phyloP scores from a whole-genome alignment of 257 asterid species.

The Ballota nigra region DNA sequence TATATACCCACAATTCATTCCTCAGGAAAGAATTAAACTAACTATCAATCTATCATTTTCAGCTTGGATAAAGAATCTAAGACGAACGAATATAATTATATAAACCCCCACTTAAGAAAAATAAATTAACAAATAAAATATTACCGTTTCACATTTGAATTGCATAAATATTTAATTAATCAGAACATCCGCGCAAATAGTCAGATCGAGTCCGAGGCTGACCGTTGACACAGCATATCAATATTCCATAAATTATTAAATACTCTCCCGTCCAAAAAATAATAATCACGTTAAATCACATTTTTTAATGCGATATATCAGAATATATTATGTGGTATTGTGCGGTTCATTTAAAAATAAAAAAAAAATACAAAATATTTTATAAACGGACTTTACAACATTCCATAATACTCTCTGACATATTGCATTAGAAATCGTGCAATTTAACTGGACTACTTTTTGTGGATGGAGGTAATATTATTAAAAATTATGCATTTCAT shows the following conservation, averaged over 20 bases:
- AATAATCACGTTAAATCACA: too few species aligned
- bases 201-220: neutral
- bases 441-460: too few species aligned
- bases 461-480: too few species aligned
- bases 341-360: too few species aligned
- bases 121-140: neutral
- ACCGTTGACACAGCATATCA: neutral
- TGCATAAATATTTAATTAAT: neutral
- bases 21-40: neutral
- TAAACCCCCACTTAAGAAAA: neutral
- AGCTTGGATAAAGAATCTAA: neutral
- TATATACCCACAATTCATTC: neutral
- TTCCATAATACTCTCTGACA: too few species aligned
- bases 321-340: too few species aligned
- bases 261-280: too few species aligned
- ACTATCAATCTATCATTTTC: neutral
- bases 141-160: neutral
- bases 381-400: too few species aligned
- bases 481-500: too few species aligned
- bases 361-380: too few species aligned
- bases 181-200: neutral
- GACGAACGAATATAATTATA: neutral
- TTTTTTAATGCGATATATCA: too few species aligned
- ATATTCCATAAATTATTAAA: neutral
- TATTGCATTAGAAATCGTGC: too few species aligned